Percentiles rank a stretch among this genome's conserved stretches.
These are phyloP conservation scores for Didymella glomerata DNA, from an alignment of 2,329 filamentous ascomycete genomes.

Conservation along the genomic window DNA sequence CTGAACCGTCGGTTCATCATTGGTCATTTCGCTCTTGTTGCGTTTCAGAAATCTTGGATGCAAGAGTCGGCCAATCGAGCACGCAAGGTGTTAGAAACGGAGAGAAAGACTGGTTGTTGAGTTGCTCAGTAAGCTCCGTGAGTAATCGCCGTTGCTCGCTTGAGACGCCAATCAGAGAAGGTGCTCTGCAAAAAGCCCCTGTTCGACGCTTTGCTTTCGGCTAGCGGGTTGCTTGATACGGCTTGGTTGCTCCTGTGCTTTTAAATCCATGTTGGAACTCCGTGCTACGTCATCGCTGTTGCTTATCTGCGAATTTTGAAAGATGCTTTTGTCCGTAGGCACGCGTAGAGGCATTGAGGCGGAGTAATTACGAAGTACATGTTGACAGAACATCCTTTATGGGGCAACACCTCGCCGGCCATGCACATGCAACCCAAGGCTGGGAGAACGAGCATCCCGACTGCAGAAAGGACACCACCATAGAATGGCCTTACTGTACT, in stretches of 20 bases:
- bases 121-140: slow-evolving; percentile 13
- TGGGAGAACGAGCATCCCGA: too few relatives aligned
- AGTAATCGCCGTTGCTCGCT: slow-evolving; percentile 3
- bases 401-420: background rate
- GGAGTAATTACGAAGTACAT: background rate
- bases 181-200: background rate
- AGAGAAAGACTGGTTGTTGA: slow-evolving; percentile 1
- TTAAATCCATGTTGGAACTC: background rate
- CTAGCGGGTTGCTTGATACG: background rate
- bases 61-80: background rate
- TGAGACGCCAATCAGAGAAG: background rate
- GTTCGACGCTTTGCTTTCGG: background rate
- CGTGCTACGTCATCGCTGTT: background rate
- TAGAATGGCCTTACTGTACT: too few relatives aligned
- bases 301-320: too few relatives aligned
- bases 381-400: background rate
- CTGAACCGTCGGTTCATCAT: background rate
- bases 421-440: background rate
- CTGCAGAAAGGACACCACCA: too few relatives aligned
- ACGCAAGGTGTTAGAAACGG: slow-evolving; percentile 1
- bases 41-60: background rate
- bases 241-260: background rate
- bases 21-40: background rate
- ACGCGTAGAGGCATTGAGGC: background rate
- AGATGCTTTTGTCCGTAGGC: background rate